Evolutionary conservation across 805 yeast genomes (phyloP).

Genomic region (Hanseniaspora lachancei): DNA sequence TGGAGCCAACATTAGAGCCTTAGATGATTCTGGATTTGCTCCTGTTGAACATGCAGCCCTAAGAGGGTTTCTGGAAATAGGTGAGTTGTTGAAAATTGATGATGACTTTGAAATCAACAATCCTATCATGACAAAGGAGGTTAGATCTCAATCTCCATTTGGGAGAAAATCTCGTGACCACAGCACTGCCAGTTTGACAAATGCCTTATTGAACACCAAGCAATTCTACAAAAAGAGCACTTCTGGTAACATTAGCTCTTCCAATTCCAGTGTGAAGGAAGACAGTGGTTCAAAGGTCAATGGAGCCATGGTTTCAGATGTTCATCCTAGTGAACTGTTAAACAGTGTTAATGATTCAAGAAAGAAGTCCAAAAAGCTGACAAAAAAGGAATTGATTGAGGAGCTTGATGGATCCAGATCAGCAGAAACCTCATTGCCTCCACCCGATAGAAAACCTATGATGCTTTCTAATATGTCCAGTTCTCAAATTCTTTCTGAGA

Average conservation of each 20-base stretch:
- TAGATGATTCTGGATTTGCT: constrained; percentile 86
- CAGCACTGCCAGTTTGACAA: constrained; percentile 1
- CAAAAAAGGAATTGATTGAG: constrained; percentile 8
- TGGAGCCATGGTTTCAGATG: background rate
- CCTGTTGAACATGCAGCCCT: constrained; percentile 95
- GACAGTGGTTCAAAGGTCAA: background rate
- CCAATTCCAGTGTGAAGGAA: background rate
- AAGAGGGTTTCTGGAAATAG: constrained; percentile 68
- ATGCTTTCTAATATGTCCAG: constrained; percentile 13
- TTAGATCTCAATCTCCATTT: constrained; percentile 12
- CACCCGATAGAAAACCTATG: background rate
- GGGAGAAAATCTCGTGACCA: constrained; percentile 2
- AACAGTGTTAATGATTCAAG: background rate
- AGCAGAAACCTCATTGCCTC: background rate
- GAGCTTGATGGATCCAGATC: constrained; percentile 1
- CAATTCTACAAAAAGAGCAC: background rate
- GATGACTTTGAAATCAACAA: constrained; percentile 17
- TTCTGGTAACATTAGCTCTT: background rate
- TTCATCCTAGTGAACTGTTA: background rate
- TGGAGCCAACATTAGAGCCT: constrained; percentile 37
- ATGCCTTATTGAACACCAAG: background rate
- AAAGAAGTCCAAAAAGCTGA: constrained; percentile 4
- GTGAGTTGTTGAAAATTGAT: constrained; percentile 38
- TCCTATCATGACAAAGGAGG: constrained; percentile 17
- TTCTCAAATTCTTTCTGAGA: background rate